phyloP scores from a whole-genome alignment of 164 flowering plant genomes.

The Stephania japonica region DNA sequence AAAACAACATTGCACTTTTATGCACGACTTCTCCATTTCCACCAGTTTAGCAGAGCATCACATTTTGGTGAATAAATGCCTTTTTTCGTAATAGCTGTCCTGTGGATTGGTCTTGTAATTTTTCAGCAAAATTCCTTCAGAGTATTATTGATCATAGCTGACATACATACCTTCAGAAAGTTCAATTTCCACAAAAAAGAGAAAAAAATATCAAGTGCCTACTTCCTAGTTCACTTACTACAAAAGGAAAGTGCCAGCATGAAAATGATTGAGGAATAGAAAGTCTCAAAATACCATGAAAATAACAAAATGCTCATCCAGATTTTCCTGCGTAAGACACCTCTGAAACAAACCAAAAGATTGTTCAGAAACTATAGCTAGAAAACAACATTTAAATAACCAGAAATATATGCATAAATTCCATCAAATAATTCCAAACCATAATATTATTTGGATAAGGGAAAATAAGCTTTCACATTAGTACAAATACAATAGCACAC shows the following conservation, averaged over 20 bases:
- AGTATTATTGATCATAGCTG: too few relatives aligned
- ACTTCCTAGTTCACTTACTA: not conserved
- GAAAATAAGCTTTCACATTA: too few relatives aligned
- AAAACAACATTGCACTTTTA: not conserved
- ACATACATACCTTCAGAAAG: too few relatives aligned
- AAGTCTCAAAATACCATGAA: conserved; percentile 56
- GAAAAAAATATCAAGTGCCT: not conserved
- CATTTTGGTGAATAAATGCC: not conserved
- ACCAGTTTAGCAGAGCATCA: not conserved
- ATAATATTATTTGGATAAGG: too few relatives aligned
- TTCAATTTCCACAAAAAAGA: not conserved
- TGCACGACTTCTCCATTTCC: not conserved
- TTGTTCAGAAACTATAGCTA: not conserved
- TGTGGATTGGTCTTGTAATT: too few relatives aligned
- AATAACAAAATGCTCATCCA: conserved; percentile 91
- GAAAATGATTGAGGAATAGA: not conserved
- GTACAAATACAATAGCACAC: too few relatives aligned
- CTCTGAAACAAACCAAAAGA: conserved; percentile 48
- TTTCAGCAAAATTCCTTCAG: too few relatives aligned
- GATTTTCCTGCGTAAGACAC: conserved; percentile 67
- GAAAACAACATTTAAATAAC: too few relatives aligned
- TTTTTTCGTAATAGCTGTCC: too few relatives aligned
- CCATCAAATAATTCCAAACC: too few relatives aligned
- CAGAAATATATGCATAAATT: too few relatives aligned
- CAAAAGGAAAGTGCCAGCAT: not conserved